Evolutionary conservation across 805 yeast species (phyloP).

Genomic region (Pichia membranifaciens): DNA sequence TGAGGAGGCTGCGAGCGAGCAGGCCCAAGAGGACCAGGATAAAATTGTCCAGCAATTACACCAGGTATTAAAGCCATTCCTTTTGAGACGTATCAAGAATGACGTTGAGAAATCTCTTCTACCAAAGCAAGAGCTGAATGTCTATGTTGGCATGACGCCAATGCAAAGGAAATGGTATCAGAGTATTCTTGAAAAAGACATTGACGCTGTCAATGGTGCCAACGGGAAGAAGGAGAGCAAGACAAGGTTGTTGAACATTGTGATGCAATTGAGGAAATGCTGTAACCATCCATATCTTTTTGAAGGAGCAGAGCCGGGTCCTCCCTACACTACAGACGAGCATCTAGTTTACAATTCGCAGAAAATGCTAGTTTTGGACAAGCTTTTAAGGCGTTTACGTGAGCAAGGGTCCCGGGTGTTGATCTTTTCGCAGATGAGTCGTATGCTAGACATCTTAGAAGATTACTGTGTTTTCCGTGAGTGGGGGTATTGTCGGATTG

Average conservation of each 20-base stretch:
- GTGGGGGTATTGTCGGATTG: conserved; percentile 70
- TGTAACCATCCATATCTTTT: conserved; percentile 81
- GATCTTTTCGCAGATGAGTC: conserved; percentile 78
- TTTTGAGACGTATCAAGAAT: conserved; percentile 67
- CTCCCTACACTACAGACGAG: conserved; percentile 81
- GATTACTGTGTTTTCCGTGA: conserved; percentile 71
- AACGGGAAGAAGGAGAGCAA: conserved; percentile 69
- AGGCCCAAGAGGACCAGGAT: conserved; percentile 7
- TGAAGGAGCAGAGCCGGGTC: conserved; percentile 89
- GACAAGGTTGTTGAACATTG: conserved; percentile 70
- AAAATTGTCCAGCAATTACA: conserved; percentile 60
- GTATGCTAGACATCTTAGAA: conserved; percentile 74
- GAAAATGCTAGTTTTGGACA: conserved; percentile 67
- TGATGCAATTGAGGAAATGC: conserved; percentile 80
- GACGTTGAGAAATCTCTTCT: conserved; percentile 76
- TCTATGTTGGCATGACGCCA: conserved; percentile 69
- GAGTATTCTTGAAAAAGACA: conserved; percentile 68
- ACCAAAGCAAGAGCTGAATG: conserved; percentile 69
- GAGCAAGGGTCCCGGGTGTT: conserved; percentile 72
- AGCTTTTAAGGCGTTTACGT: conserved; percentile 52
- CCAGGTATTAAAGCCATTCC: conserved; percentile 69
- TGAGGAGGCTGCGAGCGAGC: conserved; percentile 30
- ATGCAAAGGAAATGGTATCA: conserved; percentile 79
- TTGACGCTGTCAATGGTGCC: conserved; percentile 82
- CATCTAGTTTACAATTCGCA: conserved; percentile 70